Percentiles rank a stretch among this genome's conserved stretches.
Evolutionary conservation across 305 asterid genomes (phyloP).

Genomic region (Solanum aculeatissimum): DNA sequence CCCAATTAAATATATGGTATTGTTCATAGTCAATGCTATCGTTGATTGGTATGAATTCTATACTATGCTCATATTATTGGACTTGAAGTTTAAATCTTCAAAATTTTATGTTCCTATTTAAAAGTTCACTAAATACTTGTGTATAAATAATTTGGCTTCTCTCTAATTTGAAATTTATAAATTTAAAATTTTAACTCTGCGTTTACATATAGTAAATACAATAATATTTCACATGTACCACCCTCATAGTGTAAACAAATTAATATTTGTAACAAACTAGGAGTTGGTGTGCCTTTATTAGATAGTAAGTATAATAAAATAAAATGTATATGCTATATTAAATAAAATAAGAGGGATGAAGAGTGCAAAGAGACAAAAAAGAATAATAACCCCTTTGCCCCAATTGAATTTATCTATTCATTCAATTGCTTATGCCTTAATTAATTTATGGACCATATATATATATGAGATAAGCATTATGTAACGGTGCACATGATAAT

Average conservation of each 20-base stretch:
- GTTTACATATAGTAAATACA: background rate
- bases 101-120: background rate
- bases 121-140: background rate
- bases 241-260: background rate
- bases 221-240: background rate
- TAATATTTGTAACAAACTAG: background rate
- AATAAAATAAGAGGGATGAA: background rate
- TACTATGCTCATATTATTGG: background rate
- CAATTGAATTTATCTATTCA: slow-evolving; percentile 7
- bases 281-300: no score
- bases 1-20: background rate
- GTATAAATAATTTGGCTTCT: background rate
- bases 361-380: slow-evolving; percentile 30
- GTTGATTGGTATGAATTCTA: background rate
- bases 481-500: slow-evolving; percentile 12
- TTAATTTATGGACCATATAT: no score
- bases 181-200: background rate
- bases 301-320: no score
- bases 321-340: no score
- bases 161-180: background rate
- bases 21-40: background rate
- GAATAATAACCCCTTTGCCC: slow-evolving; percentile 11
- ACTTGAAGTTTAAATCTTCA: background rate
- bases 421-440: slow-evolving; percentile 33
- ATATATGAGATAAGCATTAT: slow-evolving; percentile 20